Evolutionary conservation across 768 basidiomycete species (phyloP), one percentile per base, ranked within the genome.

Genomic region (Boletellus ananiceps): DNA sequence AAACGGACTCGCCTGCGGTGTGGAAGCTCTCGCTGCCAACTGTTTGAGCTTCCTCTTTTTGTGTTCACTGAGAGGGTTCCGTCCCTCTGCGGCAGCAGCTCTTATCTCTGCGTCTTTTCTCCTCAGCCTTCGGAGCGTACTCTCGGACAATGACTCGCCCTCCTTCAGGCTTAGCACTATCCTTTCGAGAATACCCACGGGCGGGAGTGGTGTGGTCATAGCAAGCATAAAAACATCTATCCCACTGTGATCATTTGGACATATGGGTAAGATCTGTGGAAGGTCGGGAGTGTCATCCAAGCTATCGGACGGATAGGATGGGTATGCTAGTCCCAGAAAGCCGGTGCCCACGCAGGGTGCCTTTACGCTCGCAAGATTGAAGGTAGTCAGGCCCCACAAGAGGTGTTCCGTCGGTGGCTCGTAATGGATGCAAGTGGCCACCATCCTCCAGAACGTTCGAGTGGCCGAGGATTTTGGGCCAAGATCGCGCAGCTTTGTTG

Each of bases 281-380:
- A 53, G 31, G 38, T 63, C 62, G 6, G 60, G 57, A 7, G 51
- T 54, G 11, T 63, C 63, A 16, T 65, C 63, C 43, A 14, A 29
- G 40, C 5, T 16, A 5, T 45, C 15, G 27, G 8, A 13, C 21
- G 4, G 38, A 29, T 32, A 18, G 34, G 39, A 50, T 4, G 60
- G 42, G 33, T 45, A 31, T 12, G 47, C 47, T 32, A 65, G 31
- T 27, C 62, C 62, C 14, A 64, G 51, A 40, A 65, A 65, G 29
- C 54, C 47, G 2, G 62, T 63, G 25, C 62, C 63, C 13, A 53
- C 27, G 23, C 23, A 54, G 8, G 57, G 51, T 3, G 44, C 36
- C 53, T 47, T 54, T 51, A 65, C 44, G 5, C 60, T 62, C 8
- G 63, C 63, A 33, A 65, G 62, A 18, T 46, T 64, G 40, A 64